phyloP scores from a whole-genome alignment of 1,284 basidiomycete species.

The Malassezia yamatoensis region DNA sequence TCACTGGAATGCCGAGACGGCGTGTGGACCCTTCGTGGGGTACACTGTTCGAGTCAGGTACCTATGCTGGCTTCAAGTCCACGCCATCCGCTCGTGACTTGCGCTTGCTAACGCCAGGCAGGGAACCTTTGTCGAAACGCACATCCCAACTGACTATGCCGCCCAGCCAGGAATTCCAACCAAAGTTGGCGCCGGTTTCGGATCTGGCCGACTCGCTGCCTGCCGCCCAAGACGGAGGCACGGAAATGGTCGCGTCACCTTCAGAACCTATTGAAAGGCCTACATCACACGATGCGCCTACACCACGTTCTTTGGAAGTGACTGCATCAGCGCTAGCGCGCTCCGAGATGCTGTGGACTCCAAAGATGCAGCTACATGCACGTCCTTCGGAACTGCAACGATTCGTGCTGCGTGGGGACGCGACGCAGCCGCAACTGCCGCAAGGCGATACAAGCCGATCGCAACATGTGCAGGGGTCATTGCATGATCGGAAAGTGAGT shows the following conservation, averaged over 20 bases:
- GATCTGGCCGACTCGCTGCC: neutral
- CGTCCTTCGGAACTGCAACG: slow-evolving; percentile 11
- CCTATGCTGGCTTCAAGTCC: slow-evolving; percentile 38
- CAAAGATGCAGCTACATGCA: slow-evolving; percentile 4
- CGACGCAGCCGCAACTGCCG: slow-evolving; percentile 8
- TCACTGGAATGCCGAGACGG: slow-evolving; percentile 19
- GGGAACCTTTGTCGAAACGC: slow-evolving; percentile 20
- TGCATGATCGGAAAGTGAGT: slow-evolving; percentile 10
- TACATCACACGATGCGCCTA: neutral
- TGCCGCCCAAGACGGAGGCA: neutral
- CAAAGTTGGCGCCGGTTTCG: slow-evolving; percentile 3
- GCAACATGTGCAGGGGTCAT: neutral
- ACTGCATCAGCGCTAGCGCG: neutral
- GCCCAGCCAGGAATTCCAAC: slow-evolving; percentile 15
- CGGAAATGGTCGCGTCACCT: neutral
- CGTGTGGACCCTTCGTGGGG: slow-evolving; percentile 24
- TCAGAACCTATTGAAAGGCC: neutral
- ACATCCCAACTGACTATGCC: slow-evolving; percentile 9
- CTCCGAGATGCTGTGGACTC: neutral
- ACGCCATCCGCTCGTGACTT: slow-evolving; percentile 29
- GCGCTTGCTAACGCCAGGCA: slow-evolving; percentile 29
- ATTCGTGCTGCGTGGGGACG: slow-evolving; percentile 11
- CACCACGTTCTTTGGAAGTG: neutral
- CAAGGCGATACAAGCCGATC: neutral
- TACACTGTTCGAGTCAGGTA: slow-evolving; percentile 28